phyloP scores from a whole-genome alignment of 1,284 basidiomycete species.

The Phellopilus nigrolimitatus region DNA sequence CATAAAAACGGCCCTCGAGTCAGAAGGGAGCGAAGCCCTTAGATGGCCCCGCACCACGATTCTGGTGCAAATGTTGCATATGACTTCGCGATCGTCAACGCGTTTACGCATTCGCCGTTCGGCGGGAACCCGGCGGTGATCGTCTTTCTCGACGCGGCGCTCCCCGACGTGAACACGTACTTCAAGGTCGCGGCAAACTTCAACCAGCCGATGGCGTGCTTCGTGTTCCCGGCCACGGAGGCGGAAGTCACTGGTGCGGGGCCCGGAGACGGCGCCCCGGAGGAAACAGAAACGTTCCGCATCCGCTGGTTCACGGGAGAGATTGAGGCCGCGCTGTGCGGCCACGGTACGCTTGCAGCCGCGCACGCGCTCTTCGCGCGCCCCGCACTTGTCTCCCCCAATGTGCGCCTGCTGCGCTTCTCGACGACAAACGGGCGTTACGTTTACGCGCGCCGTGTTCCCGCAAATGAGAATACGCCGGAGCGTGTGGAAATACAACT shows the following conservation, averaged over 20 bases:
- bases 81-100: constrained; percentile 37
- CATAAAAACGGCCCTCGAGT: too few relatives aligned
- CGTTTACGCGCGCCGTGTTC: constrained; percentile 11
- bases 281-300: constrained; percentile 25
- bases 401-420: constrained; percentile 34
- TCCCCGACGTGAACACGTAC: constrained; percentile 29
- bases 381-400: constrained; percentile 25
- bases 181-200: constrained; percentile 39
- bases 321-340: constrained; percentile 39
- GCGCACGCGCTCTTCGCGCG: constrained; percentile 36
- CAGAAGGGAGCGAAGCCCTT: too few relatives aligned
- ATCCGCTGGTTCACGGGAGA: constrained; percentile 39
- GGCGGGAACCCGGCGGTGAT: constrained; percentile 52
- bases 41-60: too few relatives aligned
- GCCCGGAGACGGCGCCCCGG: constrained; percentile 24
- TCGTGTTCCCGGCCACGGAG: too few relatives aligned
- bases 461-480: constrained; percentile 23
- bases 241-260: too few relatives aligned
- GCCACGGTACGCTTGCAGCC: constrained; percentile 47
- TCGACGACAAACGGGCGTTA: constrained; percentile 26
- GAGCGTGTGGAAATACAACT: constrained; percentile 41
- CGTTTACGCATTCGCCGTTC: constrained; percentile 40
- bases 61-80: too few relatives aligned
- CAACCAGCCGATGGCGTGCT: constrained; percentile 44
- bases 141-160: constrained; percentile 33